Base-by-base conservation (phyloP, 768 basidiomycete species). In the Boletus barrowsii region DNA sequence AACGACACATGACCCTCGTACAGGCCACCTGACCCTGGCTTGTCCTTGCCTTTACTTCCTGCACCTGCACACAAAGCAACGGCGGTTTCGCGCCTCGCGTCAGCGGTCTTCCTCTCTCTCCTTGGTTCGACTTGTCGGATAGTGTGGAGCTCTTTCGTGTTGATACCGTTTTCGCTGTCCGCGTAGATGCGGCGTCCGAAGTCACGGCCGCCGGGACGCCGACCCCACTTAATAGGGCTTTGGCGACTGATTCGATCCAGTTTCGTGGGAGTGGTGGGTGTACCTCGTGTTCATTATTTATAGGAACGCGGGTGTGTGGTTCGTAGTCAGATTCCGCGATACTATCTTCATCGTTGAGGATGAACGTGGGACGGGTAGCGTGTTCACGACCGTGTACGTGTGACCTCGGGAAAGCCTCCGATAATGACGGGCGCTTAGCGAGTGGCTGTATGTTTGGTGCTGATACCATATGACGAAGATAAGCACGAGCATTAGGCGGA, bases 391-490 rank as follows among this genome's bases (percentile, higher is more conserved):
- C 37, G 37, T 50, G 33, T 9, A 58, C 55, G 24, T 73, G 74
- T 14, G 79, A 73, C 17, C 70, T 70, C 32, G 69, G 42, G 3
- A 69, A 70, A 37, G 63, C 44, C 29, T 68, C 66, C n/a, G 72
- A 65, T 26, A 68, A 50, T 7, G 72, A 60, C 14, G 71, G 67
- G 13, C 66, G 73, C 44, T 71, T 72, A 18, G 46, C 55, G 39
- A 72, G 62, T 15, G 69, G 71, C 18, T 71, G 68, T 30, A 80
- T 77, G 55, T 75, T 74, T 30, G 78, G 78, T 22, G 78, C 72
- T 22, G 88, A 90, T 1, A 81, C 81, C 76, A 91, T 88, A 65
- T 90, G 87, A 32, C 88, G 82, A 11, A 91, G 79, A 63, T 88
- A 85, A 6, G 83, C 81, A 5, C 80, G 79, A 4, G 88, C 86